phyloP scores from a whole-genome alignment of 768 basidiomycete genomes.

The Amanita subjunquillea region DNA sequence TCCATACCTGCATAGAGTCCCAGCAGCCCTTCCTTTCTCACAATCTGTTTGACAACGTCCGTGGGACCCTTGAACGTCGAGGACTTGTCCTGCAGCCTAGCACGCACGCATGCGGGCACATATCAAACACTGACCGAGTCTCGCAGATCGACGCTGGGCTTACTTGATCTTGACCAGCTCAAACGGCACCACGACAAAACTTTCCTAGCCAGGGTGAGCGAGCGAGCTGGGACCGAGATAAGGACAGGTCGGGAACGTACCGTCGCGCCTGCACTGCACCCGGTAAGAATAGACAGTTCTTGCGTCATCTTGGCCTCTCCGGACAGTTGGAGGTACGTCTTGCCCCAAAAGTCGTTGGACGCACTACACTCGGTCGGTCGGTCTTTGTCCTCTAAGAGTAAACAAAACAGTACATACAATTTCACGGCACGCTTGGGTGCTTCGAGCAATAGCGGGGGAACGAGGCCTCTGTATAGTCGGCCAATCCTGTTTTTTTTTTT shows the following conservation, averaged over 20 bases:
- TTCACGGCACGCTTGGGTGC: constrained; percentile 98
- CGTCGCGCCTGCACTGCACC: constrained; percentile 90
- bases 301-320: constrained; percentile 86
- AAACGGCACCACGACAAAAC: constrained; percentile 92
- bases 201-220: constrained; percentile 39
- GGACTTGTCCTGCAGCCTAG: constrained; percentile 79
- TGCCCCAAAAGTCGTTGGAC: constrained; percentile 95
- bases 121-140: no score
- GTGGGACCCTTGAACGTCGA: constrained; percentile 87
- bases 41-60: constrained; percentile 77
- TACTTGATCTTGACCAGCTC: constrained; percentile 89
- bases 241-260: constrained; percentile 17
- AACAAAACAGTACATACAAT: constrained; percentile 41
- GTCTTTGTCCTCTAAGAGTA: neutral
- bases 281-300: constrained; percentile 78
- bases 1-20: constrained; percentile 95
- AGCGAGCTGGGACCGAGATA: neutral
- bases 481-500: constrained; percentile 38
- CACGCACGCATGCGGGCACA: no score
- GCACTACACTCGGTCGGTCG: constrained; percentile 24
- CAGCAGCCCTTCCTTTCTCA: constrained; percentile 69
- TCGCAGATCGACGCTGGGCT: no score
- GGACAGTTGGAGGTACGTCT: constrained; percentile 47
- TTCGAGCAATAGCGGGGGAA: constrained; percentile 92
- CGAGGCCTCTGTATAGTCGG: constrained; percentile 87